A percentile compares a stretch with the other conserved stretches of the same genome.
phyloP scores from a whole-genome alignment of 2,329 filamentous ascomycete species.

The Chaetomium strumarium region DNA sequence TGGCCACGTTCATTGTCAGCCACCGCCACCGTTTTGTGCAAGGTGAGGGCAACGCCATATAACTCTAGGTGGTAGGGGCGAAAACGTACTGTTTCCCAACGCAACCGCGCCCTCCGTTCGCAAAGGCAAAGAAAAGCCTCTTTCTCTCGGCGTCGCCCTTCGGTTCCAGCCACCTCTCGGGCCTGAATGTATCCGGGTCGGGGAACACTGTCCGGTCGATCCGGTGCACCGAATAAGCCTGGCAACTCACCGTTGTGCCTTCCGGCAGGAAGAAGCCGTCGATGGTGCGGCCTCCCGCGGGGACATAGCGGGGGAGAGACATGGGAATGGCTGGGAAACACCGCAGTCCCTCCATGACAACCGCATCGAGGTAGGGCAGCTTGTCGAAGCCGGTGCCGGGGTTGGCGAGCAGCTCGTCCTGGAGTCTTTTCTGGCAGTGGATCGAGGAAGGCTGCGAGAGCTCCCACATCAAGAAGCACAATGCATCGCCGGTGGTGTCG shows the following conservation, averaged over 20 bases:
- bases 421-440: slow-evolving; percentile 46
- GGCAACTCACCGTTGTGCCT: slow-evolving; percentile 53
- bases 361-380: slow-evolving; percentile 55
- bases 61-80: not conserved
- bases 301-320: slow-evolving; percentile 58
- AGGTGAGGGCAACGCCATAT: not conserved
- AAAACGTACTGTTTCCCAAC: slow-evolving; percentile 57
- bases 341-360: slow-evolving; percentile 56
- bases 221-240: slow-evolving; percentile 55
- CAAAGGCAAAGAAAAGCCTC: slow-evolving; percentile 59
- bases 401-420: slow-evolving; percentile 44
- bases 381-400: slow-evolving; percentile 39
- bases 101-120: slow-evolving; percentile 59
- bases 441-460: slow-evolving; percentile 55
- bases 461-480: slow-evolving; percentile 68
- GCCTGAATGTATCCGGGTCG: slow-evolving; percentile 69
- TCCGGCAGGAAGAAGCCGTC: slow-evolving; percentile 50
- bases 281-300: slow-evolving; percentile 47
- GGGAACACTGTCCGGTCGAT: slow-evolving; percentile 64
- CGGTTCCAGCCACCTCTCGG: slow-evolving; percentile 74
- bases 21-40: not conserved
- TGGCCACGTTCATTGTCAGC: slow-evolving; percentile 26
- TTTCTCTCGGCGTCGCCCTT: slow-evolving; percentile 67
- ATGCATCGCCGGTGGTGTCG: slow-evolving; percentile 63
- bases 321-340: slow-evolving; percentile 61